A percentile compares a stretch with the other conserved stretches of the same genome.
Evolutionary conservation across 2,329 filamentous ascomycete species (phyloP).

Genomic region (Exophiala calicioides): DNA sequence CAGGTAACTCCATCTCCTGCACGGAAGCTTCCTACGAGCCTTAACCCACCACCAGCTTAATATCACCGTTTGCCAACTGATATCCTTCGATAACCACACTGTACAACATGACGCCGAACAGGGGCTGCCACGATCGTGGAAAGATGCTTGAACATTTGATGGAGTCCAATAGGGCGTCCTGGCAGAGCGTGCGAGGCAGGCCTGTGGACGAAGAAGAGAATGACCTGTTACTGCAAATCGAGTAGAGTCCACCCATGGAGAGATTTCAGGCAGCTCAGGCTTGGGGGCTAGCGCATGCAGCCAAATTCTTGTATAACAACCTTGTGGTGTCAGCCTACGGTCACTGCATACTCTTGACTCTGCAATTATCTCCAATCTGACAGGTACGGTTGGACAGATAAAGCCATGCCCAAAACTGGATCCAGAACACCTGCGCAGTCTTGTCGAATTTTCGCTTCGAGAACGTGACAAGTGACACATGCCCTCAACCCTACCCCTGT

Average conservation of each 20-base stretch:
- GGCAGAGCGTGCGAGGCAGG: too few relatives aligned
- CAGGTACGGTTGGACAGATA: constrained; percentile 5
- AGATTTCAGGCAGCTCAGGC: too few relatives aligned
- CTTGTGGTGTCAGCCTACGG: constrained; percentile 6
- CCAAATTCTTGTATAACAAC: constrained; percentile 15
- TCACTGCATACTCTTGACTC: constrained; percentile 11
- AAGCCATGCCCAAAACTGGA: too few relatives aligned
- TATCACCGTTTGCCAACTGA: constrained; percentile 32
- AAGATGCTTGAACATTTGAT: neutral
- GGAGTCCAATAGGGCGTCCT: too few relatives aligned
- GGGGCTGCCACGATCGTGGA: neutral
- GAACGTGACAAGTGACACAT: too few relatives aligned
- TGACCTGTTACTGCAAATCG: too few relatives aligned
- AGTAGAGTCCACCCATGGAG: too few relatives aligned
- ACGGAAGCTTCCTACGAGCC: neutral
- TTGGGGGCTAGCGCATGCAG: neutral
- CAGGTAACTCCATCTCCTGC: constrained; percentile 53
- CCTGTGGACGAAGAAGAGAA: too few relatives aligned
- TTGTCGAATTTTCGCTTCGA: too few relatives aligned
- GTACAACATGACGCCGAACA: constrained; percentile 17
- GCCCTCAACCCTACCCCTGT: too few relatives aligned
- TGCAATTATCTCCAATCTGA: constrained; percentile 6
- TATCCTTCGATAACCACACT: constrained; percentile 1
- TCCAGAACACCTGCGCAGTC: too few relatives aligned
- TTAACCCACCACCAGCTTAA: constrained; percentile 24